Conservation (phyloP, 1,284 basidiomycete species). For the Ceratobasidium papillatum region DNA sequence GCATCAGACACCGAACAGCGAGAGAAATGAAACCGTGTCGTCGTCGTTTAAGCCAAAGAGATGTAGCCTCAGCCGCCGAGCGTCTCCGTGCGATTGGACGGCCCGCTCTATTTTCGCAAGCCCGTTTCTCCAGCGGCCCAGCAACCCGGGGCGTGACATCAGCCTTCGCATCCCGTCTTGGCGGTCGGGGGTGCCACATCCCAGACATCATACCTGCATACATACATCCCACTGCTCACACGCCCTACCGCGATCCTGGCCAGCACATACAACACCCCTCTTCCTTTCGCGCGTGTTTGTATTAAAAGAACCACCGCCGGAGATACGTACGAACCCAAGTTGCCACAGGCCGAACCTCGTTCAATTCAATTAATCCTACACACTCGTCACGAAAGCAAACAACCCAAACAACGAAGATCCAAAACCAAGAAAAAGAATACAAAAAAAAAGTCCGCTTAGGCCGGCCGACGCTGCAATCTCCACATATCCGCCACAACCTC, state of each 20-base stretch:
- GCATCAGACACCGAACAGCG: neutral
- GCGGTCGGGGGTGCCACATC: neutral
- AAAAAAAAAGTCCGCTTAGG: neutral
- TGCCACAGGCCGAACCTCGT: neutral
- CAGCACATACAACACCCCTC: neutral
- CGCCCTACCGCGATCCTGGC: neutral
- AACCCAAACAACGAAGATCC: neutral
- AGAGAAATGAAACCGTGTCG: neutral
- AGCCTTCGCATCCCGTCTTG: neutral
- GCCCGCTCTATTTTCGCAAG: neutral
- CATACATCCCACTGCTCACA: neutral
- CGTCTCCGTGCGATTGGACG: slow-evolving; percentile 4
- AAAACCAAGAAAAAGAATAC: neutral
- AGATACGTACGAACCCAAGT: neutral
- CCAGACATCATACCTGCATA: neutral
- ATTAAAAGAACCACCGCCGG: slow-evolving; percentile 10
- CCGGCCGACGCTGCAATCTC: slow-evolving; percentile 6
- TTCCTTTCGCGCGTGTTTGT: neutral
- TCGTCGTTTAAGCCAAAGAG: slow-evolving; percentile 2
- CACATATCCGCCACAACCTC: slow-evolving; percentile 35
- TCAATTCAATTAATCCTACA: slow-evolving; percentile 7
- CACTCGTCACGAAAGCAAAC: neutral
- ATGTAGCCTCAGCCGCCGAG: neutral
- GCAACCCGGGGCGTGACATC: neutral
- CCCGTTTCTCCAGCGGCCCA: neutral